Evolutionary conservation across 805 yeast species (phyloP), one percentile per base, ranked within the genome.

Genomic region (Clavispora phyllophila): DNA sequence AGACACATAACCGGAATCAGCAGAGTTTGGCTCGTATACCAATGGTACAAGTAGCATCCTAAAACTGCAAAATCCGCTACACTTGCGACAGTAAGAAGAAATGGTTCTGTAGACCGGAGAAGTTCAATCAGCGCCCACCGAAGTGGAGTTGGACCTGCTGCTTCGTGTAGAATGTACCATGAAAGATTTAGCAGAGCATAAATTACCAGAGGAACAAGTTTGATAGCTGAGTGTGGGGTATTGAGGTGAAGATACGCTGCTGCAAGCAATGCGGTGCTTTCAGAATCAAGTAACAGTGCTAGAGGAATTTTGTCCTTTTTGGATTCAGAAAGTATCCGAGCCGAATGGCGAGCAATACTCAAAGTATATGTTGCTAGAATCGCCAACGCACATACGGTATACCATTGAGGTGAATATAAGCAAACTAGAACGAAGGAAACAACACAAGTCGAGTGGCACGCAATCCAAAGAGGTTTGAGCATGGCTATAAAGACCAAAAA

Each of bases 181-280:
- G 46, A 40, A 37, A 63, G 41, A 46, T 63, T 65, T 49, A 61
- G 55, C 39, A 50, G 46, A 2, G 70, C 56, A 44, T 63, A 65
- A 9, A 61, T 46, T 10, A 49, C 47, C 32, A 58, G 57, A 6
- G 68, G 55, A 5, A 59, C 25, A 13, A 62, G 45, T 45, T 65
- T 64, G 37, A 59, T 23, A 18, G 43, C 7, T 27, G 50, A 48
- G 8, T 39, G 43, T 3, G 46, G 37, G 3, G 68, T 55, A 9
- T 48, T 36, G 8, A 51, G 44, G 8, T 51, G 55, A 17, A 63
- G 46, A 9, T 59, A 14, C 1, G 65, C 49, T 32, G 52, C 47
- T 0, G 50, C 54, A 24, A 65, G 48, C 10, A 65, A 48, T 26
- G 53, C 56, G 19, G 63, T 56, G 41, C 58, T 62, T 31, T 66